Evolutionary conservation across 2,329 filamentous ascomycete genomes (phyloP).

Genomic region (Xylariaceae sp.): DNA sequence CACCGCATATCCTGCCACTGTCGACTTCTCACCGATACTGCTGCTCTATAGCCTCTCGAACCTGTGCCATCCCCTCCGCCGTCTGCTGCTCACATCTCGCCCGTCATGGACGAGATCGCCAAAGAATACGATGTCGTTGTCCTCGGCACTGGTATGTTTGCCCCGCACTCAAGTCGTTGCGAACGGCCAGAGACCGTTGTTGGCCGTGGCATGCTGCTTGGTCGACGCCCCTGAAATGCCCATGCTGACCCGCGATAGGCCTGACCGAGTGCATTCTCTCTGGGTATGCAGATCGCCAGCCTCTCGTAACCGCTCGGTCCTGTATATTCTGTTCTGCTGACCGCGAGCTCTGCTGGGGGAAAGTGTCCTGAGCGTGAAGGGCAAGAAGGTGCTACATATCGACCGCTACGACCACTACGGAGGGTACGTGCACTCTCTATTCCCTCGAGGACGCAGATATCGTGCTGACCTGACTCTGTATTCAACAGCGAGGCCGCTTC

Average conservation of each 20-base stretch:
- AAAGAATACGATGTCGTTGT: slow-evolving; percentile 98
- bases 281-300: slow-evolving; percentile 53
- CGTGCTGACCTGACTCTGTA: slow-evolving; percentile 12
- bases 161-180: slow-evolving; percentile 14
- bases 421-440: slow-evolving; percentile 56
- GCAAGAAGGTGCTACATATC: slow-evolving; percentile 98
- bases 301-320: slow-evolving; percentile 1
- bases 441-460: background rate
- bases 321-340: slow-evolving; percentile 3
- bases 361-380: slow-evolving; percentile 94
- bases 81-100: slow-evolving; percentile 5
- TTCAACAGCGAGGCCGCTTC: slow-evolving; percentile 77
- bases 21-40: slow-evolving; percentile 26
- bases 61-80: slow-evolving; percentile 10
- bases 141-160: slow-evolving; percentile 79
- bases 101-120: slow-evolving; percentile 91
- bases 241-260: slow-evolving; percentile 43
- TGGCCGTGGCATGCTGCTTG: slow-evolving; percentile 9
- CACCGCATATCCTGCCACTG: too few species aligned
- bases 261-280: slow-evolving; percentile 98
- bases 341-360: slow-evolving; percentile 11
- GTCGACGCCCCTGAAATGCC: slow-evolving; percentile 6
- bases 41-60: slow-evolving; percentile 1
- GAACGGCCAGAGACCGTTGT: background rate
- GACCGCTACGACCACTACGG: slow-evolving; percentile 98